These are phyloP conservation scores for Carex cristatella DNA, from an alignment of 176 grass and related monocot species.

Conservation along the genomic window DNA sequence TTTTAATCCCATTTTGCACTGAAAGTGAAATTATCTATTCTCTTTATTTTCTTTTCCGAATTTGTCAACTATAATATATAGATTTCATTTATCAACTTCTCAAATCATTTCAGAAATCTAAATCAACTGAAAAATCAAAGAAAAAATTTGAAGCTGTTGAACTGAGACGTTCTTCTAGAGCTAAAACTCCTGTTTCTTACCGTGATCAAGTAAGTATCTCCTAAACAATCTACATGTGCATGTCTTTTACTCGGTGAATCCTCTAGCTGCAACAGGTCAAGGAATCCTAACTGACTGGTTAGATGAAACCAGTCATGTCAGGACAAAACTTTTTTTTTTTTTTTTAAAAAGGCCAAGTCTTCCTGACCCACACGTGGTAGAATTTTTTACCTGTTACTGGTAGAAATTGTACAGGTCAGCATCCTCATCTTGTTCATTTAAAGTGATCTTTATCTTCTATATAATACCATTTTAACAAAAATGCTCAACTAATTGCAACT, in stretches of 20 bases:
- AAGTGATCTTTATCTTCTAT: background rate
- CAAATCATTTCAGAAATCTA: slow-evolving; percentile 33
- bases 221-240: background rate
- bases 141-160: slow-evolving; percentile 59
- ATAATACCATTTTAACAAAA: background rate
- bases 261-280: background rate
- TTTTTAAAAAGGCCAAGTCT: background rate
- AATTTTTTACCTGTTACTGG: background rate
- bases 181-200: slow-evolving; percentile 63
- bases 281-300: background rate
- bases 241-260: background rate
- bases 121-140: slow-evolving; percentile 48
- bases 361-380: background rate
- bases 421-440: background rate
- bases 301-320: background rate
- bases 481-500: background rate
- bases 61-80: background rate
- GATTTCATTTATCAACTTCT: background rate
- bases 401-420: background rate
- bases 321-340: background rate
- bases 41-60: background rate
- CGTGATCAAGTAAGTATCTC: slow-evolving; percentile 62
- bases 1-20: background rate
- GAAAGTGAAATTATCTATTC: background rate
- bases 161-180: slow-evolving; percentile 88